These are phyloP conservation scores for Chlorella sp. DNA, from an alignment of 139 green algal species.

Conservation along the genomic window DNA sequence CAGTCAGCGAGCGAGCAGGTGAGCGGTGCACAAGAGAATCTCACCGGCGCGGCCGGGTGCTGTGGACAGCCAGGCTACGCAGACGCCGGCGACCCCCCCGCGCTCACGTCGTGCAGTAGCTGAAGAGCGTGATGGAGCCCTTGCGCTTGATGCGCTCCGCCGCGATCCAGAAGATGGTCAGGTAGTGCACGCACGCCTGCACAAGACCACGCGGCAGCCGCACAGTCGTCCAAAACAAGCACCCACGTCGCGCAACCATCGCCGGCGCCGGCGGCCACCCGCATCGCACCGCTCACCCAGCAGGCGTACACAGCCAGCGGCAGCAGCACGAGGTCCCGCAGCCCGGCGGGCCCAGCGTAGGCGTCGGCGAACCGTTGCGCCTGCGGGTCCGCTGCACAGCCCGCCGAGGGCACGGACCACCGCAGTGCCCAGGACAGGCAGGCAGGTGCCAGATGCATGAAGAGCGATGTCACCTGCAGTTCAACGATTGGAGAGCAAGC, in stretches of 20 bases:
- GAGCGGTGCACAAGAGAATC: not conserved
- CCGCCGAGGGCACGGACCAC: too few relatives aligned
- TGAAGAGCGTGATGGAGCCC: constrained; percentile 55
- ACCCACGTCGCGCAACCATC: too few relatives aligned
- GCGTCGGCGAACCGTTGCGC: constrained; percentile 15
- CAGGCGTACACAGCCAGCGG: constrained; percentile 46
- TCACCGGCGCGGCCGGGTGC: not conserved
- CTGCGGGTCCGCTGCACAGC: too few relatives aligned
- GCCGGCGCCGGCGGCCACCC: too few relatives aligned
- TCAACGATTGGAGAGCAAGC: too few relatives aligned
- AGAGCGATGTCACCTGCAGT: constrained; percentile 67
- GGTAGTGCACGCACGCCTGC: constrained; percentile 47
- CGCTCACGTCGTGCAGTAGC: constrained; percentile 34
- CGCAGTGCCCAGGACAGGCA: constrained; percentile 60
- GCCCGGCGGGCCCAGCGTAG: not conserved
- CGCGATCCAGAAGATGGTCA: constrained; percentile 66
- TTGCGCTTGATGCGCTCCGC: constrained; percentile 26
- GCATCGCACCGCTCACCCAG: constrained; percentile 45
- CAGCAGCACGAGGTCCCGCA: constrained; percentile 37
- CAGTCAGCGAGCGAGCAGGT: not conserved
- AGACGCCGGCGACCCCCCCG: not conserved
- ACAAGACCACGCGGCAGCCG: not conserved
- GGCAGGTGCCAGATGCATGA: constrained; percentile 68
- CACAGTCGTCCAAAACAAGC: too few relatives aligned
- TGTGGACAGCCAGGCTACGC: not conserved